Conservation (phyloP, 1,284 basidiomycete genomes). For the Pseudozyma hubeiensis region DNA sequence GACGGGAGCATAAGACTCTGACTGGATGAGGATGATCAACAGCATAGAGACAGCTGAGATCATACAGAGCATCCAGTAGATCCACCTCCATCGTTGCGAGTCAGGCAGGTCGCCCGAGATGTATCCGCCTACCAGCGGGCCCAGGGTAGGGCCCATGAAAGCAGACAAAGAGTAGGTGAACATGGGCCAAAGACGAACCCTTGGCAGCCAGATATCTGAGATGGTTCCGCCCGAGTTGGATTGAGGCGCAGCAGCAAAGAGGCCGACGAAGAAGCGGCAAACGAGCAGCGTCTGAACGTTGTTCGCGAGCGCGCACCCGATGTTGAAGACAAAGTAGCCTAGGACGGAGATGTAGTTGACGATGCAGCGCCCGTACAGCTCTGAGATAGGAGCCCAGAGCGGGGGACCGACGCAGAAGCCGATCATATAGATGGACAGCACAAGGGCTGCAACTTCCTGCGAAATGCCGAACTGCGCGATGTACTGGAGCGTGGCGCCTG, state of each 20-base stretch:
- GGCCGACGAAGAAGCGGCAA: slow-evolving; percentile 47
- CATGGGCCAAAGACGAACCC: slow-evolving; percentile 46
- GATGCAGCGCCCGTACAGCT: slow-evolving; percentile 49
- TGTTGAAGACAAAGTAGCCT: slow-evolving; percentile 48
- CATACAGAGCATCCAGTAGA: slow-evolving; percentile 44
- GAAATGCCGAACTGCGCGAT: slow-evolving; percentile 33
- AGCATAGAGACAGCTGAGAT: slow-evolving; percentile 29
- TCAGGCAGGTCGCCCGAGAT: slow-evolving; percentile 19
- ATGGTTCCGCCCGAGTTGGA: slow-evolving; percentile 42
- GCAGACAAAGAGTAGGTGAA: slow-evolving; percentile 46
- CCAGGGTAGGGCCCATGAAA: slow-evolving; percentile 45
- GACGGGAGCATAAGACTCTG: slow-evolving; percentile 48
- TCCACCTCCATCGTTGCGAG: slow-evolving; percentile 44
- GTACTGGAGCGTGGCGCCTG: slow-evolving; percentile 38
- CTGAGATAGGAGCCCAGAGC: slow-evolving; percentile 52
- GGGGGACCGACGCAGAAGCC: slow-evolving; percentile 55
- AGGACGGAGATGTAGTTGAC: slow-evolving; percentile 50
- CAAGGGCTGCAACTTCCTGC: slow-evolving; percentile 30
- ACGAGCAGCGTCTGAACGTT: slow-evolving; percentile 46
- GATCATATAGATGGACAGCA: slow-evolving; percentile 50
- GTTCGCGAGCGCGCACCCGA: slow-evolving; percentile 46
- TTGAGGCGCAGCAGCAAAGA: slow-evolving; percentile 50
- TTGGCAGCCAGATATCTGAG: slow-evolving; percentile 37
- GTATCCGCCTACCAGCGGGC: slow-evolving; percentile 33
- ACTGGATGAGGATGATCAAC: slow-evolving; percentile 24